Conservation (phyloP, 192 early-diverging fungal species). For the Coemansia sp. region DNA sequence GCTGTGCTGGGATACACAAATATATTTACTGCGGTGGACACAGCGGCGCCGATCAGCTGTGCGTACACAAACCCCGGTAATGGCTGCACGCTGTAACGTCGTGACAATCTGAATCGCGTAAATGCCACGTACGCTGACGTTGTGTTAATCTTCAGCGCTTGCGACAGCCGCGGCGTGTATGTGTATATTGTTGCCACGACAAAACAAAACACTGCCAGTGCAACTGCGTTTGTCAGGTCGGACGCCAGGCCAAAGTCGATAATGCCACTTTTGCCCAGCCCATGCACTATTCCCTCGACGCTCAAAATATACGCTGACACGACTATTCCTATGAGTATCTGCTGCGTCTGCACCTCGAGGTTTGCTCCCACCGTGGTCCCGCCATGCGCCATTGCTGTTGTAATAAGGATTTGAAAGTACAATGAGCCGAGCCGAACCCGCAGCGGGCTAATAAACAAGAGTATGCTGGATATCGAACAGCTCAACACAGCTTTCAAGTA, state of each 20-base stretch:
- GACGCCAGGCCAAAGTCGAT: constrained; percentile 26
- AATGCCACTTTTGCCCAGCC: not conserved
- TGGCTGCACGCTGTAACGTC: constrained; percentile 15
- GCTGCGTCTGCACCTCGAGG: constrained; percentile 42
- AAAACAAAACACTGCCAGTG: constrained; percentile 35
- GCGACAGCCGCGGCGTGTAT: constrained; percentile 26
- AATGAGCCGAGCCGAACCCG: constrained; percentile 22
- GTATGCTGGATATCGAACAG: constrained; percentile 26
- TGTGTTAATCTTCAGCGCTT: constrained; percentile 40
- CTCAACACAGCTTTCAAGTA: constrained; percentile 39
- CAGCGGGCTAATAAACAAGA: constrained; percentile 25
- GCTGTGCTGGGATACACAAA: constrained; percentile 44
- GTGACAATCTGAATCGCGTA: constrained; percentile 14
- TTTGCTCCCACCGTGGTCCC: constrained; percentile 44
- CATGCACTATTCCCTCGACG: constrained; percentile 22
- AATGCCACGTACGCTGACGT: constrained; percentile 21
- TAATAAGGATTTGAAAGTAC: constrained; percentile 33
- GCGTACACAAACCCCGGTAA: constrained; percentile 35
- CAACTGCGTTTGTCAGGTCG: constrained; percentile 15
- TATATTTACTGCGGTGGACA: constrained; percentile 39
- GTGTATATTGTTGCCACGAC: constrained; percentile 19
- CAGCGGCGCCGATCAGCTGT: constrained; percentile 32
- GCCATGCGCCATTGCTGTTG: constrained; percentile 39
- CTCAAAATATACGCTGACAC: constrained; percentile 27
- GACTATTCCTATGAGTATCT: constrained; percentile 19